Conservation (phyloP, 257 asterid genomes). For the Avicennia marina region DNA sequence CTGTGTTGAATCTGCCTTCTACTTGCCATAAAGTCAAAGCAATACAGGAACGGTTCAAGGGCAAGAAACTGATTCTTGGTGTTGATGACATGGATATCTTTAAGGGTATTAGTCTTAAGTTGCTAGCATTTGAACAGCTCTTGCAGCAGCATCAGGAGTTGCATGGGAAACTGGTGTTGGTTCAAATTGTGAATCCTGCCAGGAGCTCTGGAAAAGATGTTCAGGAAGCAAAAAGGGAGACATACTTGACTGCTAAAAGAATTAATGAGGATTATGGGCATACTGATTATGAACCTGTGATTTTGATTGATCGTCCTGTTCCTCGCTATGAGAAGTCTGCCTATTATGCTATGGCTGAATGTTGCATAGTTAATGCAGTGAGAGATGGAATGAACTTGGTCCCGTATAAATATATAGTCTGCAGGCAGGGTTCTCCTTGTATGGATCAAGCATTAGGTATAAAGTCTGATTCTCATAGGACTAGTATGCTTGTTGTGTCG, state of each 20-base stretch:
- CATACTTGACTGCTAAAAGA: constrained; percentile 57
- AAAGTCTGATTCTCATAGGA: constrained; percentile 42
- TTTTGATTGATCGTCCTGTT: constrained; percentile 71
- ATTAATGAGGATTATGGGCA: constrained; percentile 55
- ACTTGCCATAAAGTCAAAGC: constrained; percentile 63
- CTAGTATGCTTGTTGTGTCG: constrained; percentile 86
- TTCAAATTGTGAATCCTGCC: constrained; percentile 92
- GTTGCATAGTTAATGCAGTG: constrained; percentile 90
- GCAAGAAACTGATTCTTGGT: constrained; percentile 73
- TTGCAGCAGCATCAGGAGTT: constrained; percentile 39
- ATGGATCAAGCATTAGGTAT: constrained; percentile 47
- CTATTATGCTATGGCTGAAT: constrained; percentile 82
- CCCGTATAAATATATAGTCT: constrained; percentile 76
- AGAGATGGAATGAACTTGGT: constrained; percentile 97
- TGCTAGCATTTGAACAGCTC: constrained; percentile 80
- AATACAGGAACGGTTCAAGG: constrained; percentile 57
- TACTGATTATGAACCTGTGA: constrained; percentile 55
- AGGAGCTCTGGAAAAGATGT: constrained; percentile 90
- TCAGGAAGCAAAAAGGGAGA: constrained; percentile 75
- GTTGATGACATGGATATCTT: constrained; percentile 96
- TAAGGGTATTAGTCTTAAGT: constrained; percentile 81
- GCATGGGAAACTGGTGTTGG: constrained; percentile 61
- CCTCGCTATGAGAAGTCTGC: constrained; percentile 82
- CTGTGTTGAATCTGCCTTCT: constrained; percentile 60
- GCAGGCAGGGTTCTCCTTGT: constrained; percentile 73